phyloP scores from a whole-genome alignment of 1,284 basidiomycete genomes.

The Vanrija sp. region DNA sequence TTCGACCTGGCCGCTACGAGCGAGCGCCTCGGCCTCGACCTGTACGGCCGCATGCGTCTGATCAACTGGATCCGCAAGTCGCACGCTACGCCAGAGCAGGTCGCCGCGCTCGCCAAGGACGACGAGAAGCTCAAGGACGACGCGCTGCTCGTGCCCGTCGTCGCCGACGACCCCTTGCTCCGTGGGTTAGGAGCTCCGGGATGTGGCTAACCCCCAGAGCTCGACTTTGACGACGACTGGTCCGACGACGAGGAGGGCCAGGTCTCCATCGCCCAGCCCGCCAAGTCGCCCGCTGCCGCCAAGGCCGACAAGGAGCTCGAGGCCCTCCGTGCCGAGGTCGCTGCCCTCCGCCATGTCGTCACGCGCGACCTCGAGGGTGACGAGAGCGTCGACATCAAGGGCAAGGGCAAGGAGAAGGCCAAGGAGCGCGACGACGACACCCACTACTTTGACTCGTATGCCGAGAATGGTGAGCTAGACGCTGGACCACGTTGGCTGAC shows the following conservation, averaged over 20 bases:
- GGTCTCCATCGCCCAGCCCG: neutral
- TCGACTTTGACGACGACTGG: conserved; percentile 63
- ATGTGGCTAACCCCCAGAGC: conserved; percentile 48
- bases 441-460: conserved; percentile 92
- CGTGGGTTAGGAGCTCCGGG: conserved; percentile 56
- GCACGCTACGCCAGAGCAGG: neutral
- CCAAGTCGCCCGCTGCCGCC: conserved; percentile 50
- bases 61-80: conserved; percentile 81
- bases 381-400: conserved; percentile 18
- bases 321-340: conserved; percentile 29
- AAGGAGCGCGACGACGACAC: conserved; percentile 72
- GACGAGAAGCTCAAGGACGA: conserved; percentile 59
- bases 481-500: conserved; percentile 17
- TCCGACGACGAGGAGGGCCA: conserved; percentile 58
- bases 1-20: conserved; percentile 27
- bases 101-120: conserved; percentile 1
- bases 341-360: conserved; percentile 30
- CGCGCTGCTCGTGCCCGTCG: conserved; percentile 68
- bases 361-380: conserved; percentile 28
- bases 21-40: conserved; percentile 53
- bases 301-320: conserved; percentile 24
- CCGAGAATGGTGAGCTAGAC: conserved; percentile 65
- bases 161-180: conserved; percentile 82
- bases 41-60: conserved; percentile 69
- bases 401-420: conserved; percentile 31